Conservation (phyloP, 2,329 filamentous ascomycete genomes). For the Trichoderma atrobrunneum region DNA sequence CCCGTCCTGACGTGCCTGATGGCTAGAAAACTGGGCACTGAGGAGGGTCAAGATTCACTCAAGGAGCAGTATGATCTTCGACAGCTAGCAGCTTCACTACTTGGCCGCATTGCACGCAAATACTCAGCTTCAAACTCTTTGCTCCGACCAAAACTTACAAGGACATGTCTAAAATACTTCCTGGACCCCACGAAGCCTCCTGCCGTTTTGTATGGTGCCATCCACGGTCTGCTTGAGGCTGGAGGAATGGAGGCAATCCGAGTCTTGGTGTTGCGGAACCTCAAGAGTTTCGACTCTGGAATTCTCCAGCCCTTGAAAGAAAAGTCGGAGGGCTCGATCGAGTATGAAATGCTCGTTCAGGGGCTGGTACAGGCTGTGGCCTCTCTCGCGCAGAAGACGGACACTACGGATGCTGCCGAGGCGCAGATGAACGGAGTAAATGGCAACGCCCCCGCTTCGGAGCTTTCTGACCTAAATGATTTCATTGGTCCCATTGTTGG, state of each 20-base stretch:
- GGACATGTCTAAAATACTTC: slow-evolving; percentile 91
- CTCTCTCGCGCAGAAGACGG: slow-evolving; percentile 39
- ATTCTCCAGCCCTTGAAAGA: slow-evolving; percentile 55
- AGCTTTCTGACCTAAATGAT: slow-evolving; percentile 48
- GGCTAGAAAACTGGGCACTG: slow-evolving; percentile 67
- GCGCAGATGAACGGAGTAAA: slow-evolving; percentile 39
- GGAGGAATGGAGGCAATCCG: slow-evolving; percentile 63
- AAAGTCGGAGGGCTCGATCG: slow-evolving; percentile 46
- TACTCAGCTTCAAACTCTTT: slow-evolving; percentile 79
- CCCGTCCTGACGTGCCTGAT: slow-evolving; percentile 90
- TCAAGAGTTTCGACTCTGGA: slow-evolving; percentile 51
- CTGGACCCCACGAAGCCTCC: slow-evolving; percentile 81
- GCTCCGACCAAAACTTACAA: slow-evolving; percentile 80
- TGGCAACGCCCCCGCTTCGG: slow-evolving; percentile 35
- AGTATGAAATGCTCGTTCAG: slow-evolving; percentile 55
- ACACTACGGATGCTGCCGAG: slow-evolving; percentile 34
- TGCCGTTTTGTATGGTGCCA: slow-evolving; percentile 83
- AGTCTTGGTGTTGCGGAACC: slow-evolving; percentile 54
- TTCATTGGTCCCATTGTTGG: slow-evolving; percentile 56
- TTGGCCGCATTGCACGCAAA: slow-evolving; percentile 75
- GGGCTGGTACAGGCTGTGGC: slow-evolving; percentile 54
- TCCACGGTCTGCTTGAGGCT: slow-evolving; percentile 74
- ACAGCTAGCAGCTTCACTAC: slow-evolving; percentile 77
- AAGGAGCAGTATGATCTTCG: slow-evolving; percentile 74
- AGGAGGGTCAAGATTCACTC: slow-evolving; percentile 49